phyloP scores from a whole-genome alignment of 495 filamentous ascomycete genomes.

The Aspergillus nidulans region DNA sequence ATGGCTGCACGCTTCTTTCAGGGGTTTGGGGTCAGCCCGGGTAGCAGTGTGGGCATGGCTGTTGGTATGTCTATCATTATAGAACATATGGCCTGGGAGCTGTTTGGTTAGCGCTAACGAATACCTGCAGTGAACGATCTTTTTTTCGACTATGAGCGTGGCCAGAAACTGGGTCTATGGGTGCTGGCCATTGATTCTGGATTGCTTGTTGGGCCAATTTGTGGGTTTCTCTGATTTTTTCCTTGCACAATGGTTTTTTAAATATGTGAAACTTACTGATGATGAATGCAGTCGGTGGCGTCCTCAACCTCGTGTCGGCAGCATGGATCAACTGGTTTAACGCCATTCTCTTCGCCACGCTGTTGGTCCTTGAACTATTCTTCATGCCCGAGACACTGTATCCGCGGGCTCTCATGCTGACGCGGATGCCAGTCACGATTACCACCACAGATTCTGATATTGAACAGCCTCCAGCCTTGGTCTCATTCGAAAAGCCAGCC shows the following conservation, averaged over 20 bases:
- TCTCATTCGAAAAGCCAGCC: background rate
- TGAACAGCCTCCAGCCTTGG: conserved; percentile 13
- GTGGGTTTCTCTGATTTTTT: conserved; percentile 14
- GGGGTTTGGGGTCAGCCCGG: conserved; percentile 57
- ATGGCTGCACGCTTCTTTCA: conserved; percentile 61
- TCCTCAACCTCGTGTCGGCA: conserved; percentile 46
- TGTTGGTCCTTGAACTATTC: conserved; percentile 47
- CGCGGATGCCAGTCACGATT: conserved; percentile 20
- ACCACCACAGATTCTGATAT: conserved; percentile 13
- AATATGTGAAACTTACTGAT: too few relatives aligned
- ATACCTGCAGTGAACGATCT: conserved; percentile 35
- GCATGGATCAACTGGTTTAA: conserved; percentile 58
- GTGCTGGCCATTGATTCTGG: conserved; percentile 56
- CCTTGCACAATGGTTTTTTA: too few relatives aligned
- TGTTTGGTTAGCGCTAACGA: background rate
- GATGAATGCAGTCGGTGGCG: conserved; percentile 46
- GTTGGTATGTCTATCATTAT: conserved; percentile 35
- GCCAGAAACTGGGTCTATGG: conserved; percentile 60
- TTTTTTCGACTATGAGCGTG: conserved; percentile 59
- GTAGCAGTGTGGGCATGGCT: conserved; percentile 56
- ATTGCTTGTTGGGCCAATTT: conserved; percentile 50
- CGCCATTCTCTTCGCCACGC: conserved; percentile 50
- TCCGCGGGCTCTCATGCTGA: conserved; percentile 50
- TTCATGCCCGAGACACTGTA: conserved; percentile 61
- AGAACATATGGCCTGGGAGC: background rate